A percentile compares a stretch with the other conserved stretches of the same genome.
These are phyloP conservation scores for Syzygium grande DNA, from an alignment of 345 rosid genomes.

Conservation along the genomic window DNA sequence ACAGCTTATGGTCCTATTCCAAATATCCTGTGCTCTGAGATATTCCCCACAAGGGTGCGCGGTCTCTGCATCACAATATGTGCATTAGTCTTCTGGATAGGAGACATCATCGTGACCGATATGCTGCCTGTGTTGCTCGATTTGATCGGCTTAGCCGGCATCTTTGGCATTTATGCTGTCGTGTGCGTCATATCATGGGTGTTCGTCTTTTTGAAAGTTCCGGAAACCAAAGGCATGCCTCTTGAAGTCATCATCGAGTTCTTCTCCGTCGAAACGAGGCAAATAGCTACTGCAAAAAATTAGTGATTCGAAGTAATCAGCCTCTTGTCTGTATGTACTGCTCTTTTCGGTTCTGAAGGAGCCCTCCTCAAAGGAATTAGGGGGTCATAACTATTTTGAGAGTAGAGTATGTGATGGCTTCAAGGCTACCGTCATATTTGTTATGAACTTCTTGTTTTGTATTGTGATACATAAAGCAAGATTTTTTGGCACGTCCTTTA, in stretches of 20 bases:
- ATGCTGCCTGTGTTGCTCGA: slow-evolving; percentile 74
- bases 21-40: slow-evolving; percentile 87
- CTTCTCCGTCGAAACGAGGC: slow-evolving; percentile 81
- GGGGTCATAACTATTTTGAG: background rate
- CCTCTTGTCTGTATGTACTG: background rate
- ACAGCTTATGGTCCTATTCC: slow-evolving; percentile 81
- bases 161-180: slow-evolving; percentile 58
- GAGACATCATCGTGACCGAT: slow-evolving; percentile 80
- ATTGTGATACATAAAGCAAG: background rate
- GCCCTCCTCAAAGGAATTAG: background rate
- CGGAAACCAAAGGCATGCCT: slow-evolving; percentile 97
- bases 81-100: slow-evolving; percentile 67
- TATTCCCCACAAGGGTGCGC: slow-evolving; percentile 91
- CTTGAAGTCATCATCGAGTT: slow-evolving; percentile 92
- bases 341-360: background rate
- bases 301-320: slow-evolving; percentile 7
- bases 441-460: background rate
- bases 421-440: background rate
- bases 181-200: slow-evolving; percentile 70
- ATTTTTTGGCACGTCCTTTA: background rate
- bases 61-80: slow-evolving; percentile 91
- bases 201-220: slow-evolving; percentile 81
- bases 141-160: slow-evolving; percentile 65
- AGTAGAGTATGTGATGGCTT: background rate
- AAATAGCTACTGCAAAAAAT: slow-evolving; percentile 28